A percentile compares a stretch with the other conserved stretches of the same genome.
Evolutionary conservation across 2,329 filamentous ascomycete species (phyloP).

Genomic region (Trichoderma cornu-damae): DNA sequence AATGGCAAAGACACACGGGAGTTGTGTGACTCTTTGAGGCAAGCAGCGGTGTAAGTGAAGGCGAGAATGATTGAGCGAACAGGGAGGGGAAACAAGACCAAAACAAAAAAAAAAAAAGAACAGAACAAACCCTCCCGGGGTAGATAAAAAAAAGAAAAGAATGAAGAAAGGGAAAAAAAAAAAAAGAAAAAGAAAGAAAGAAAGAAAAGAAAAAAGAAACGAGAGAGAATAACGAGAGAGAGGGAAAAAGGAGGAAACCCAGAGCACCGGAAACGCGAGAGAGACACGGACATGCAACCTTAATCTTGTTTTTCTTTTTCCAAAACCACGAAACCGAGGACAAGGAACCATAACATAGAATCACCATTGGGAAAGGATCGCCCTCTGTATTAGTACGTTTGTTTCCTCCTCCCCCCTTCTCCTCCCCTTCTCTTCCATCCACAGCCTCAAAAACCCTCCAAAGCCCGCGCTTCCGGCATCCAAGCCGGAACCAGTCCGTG

Average conservation of each 20-base stretch:
- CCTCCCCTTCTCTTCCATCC: background rate
- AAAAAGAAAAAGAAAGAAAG: slow-evolving; percentile 20
- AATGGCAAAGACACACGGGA: slow-evolving; percentile 5
- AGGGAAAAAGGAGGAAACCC: slow-evolving; percentile 15
- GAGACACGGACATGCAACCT: slow-evolving; percentile 18
- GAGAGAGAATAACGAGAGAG: slow-evolving; percentile 12
- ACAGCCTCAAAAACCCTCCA: background rate
- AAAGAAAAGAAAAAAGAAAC: slow-evolving; percentile 20
- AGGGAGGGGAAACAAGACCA: slow-evolving; percentile 8
- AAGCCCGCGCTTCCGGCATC: slow-evolving; percentile 8
- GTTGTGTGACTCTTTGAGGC: slow-evolving; percentile 1
- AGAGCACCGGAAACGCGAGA: slow-evolving; percentile 20
- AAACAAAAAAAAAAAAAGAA: slow-evolving; percentile 7
- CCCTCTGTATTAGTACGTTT: slow-evolving; percentile 17
- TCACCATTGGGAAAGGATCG: slow-evolving; percentile 21
- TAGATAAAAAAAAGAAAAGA: slow-evolving; percentile 8
- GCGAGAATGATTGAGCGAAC: slow-evolving; percentile 20
- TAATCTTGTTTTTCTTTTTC: too few relatives aligned
- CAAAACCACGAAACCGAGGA: slow-evolving; percentile 15
- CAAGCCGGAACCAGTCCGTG: background rate
- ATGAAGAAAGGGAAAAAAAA: slow-evolving; percentile 4
- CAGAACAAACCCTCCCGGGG: too few relatives aligned
- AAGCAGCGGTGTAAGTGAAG: slow-evolving; percentile 15
- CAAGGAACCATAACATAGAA: too few relatives aligned
- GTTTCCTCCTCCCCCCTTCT: too few relatives aligned